phyloP scores from a whole-genome alignment of 2,329 filamentous ascomycete species.

The Xylariaceae sp. region DNA sequence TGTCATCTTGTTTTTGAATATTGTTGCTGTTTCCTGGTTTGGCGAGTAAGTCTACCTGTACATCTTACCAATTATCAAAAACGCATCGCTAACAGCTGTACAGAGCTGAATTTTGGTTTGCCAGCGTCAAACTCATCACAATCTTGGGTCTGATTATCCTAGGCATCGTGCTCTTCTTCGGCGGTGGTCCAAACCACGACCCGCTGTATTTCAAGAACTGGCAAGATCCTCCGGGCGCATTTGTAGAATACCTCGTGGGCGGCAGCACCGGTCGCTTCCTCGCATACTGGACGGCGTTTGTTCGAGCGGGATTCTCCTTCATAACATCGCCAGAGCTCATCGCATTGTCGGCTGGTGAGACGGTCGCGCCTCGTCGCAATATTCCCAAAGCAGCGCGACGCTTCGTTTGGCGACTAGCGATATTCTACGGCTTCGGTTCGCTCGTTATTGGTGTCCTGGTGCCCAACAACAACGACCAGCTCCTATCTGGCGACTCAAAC shows the following conservation, averaged over 20 bases:
- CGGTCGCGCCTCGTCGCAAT: conserved; percentile 61
- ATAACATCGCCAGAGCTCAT: conserved; percentile 62
- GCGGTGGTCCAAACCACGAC: conserved; percentile 50
- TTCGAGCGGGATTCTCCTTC: conserved; percentile 60
- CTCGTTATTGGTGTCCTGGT: conserved; percentile 61
- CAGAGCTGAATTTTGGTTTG: conserved; percentile 58
- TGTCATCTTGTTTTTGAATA: conserved; percentile 54
- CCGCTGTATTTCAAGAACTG: conserved; percentile 51
- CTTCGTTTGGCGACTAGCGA: conserved; percentile 59
- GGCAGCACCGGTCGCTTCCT: conserved; percentile 54
- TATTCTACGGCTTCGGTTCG: conserved; percentile 63
- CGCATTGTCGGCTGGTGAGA: conserved; percentile 64
- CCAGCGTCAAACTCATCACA: conserved; percentile 58
- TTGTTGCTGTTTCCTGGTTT: conserved; percentile 55
- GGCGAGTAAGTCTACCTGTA: conserved; percentile 42
- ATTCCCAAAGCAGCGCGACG: conserved; percentile 63
- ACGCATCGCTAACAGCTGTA: not conserved
- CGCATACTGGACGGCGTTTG: conserved; percentile 56
- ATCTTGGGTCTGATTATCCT: conserved; percentile 58
- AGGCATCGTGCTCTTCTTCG: conserved; percentile 54
- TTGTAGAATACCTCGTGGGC: conserved; percentile 45
- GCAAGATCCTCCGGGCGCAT: conserved; percentile 42
- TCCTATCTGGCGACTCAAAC: conserved; percentile 57
- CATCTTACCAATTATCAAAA: not conserved
- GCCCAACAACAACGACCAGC: conserved; percentile 61